Evolutionary conservation across 805 yeast genomes (phyloP), one percentile per base, ranked within the genome.

Genomic region (Brettanomyces custersianus): DNA sequence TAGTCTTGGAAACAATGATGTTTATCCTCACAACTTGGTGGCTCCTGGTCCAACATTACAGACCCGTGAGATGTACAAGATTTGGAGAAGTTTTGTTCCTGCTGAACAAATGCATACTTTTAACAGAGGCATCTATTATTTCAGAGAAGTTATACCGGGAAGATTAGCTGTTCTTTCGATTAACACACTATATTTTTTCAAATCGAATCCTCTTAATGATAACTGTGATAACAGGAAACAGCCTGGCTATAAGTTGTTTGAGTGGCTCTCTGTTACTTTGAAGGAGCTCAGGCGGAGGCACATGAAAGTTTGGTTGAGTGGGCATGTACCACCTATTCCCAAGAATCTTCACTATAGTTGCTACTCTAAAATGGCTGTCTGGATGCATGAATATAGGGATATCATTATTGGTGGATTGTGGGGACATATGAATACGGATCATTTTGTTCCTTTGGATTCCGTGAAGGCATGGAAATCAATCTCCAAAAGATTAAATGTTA

Each of bases 351-450:
- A 85, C 48, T 63, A 68, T 15, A 66, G 79, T 29, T 85, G 95
- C 51, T 76, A 72, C 45, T 65, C 85, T 34, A 84, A 84, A 55
- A 80, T 76, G 56, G 71, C 81, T 18, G 67, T 77, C n/a, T 85
- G 94, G 94, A 59, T 77, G 24, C 74, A 83, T 48, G 95, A 84
- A 52, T 85, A 80, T 52, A 66, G 94, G 44, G 95, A 85, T 54
- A 71, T 85, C 28, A 80, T 85, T 20, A 65, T 86, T 42, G 95
- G 95, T 15, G 86, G 88, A 9, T 59, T 85, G 21, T 85, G 72
- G 54, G 95, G 95, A 0, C 95, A 85, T 53, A 85, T 85, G 95
- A 85, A 85, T 56, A 65, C 84, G 37, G 95, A 86, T 52, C 95
- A 85, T 59, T 84, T 81, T 53, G 67, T 82, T 31, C 86, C 94